A percentile compares a stretch with the other conserved stretches of the same genome.
Conservation (phyloP, 805 yeast species). For the Tetrapisispora nanseiensis region DNA sequence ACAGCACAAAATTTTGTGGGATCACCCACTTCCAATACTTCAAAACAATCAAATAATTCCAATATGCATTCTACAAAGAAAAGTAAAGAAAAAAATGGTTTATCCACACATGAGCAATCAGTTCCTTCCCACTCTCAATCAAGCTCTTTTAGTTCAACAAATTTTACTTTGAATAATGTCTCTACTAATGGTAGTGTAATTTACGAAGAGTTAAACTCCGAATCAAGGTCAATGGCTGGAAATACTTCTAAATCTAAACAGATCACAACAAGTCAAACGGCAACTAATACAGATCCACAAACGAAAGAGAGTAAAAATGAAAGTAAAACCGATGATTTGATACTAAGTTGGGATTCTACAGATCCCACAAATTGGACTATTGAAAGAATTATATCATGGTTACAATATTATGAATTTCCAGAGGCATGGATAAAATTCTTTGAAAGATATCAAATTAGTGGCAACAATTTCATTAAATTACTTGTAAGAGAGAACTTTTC, state of each 20-base stretch:
- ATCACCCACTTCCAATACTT: background rate
- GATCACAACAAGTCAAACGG: background rate
- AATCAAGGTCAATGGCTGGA: no score
- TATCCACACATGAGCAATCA: background rate
- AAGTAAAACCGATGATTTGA: constrained; percentile 18
- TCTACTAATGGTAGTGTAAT: background rate
- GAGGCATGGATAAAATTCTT: constrained; percentile 66
- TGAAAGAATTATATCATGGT: constrained; percentile 59
- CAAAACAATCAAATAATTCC: background rate
- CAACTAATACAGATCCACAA: background rate
- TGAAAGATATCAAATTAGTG: constrained; percentile 44
- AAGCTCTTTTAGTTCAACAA: background rate
- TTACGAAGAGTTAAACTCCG: background rate
- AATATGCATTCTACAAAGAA: background rate
- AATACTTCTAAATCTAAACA: background rate
- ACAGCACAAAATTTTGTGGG: constrained; percentile 4
- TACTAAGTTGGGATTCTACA: constrained; percentile 40
- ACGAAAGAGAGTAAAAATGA: constrained; percentile 14
- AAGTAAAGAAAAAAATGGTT: background rate
- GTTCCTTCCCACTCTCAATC: background rate
- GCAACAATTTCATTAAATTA: constrained; percentile 55
- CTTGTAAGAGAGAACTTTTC: constrained; percentile 56
- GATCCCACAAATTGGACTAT: constrained; percentile 61
- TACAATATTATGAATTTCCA: constrained; percentile 58
- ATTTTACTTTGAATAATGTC: background rate